Evolutionary conservation across 805 yeast genomes (phyloP).

Genomic region (Myxozyma lipomycoides): DNA sequence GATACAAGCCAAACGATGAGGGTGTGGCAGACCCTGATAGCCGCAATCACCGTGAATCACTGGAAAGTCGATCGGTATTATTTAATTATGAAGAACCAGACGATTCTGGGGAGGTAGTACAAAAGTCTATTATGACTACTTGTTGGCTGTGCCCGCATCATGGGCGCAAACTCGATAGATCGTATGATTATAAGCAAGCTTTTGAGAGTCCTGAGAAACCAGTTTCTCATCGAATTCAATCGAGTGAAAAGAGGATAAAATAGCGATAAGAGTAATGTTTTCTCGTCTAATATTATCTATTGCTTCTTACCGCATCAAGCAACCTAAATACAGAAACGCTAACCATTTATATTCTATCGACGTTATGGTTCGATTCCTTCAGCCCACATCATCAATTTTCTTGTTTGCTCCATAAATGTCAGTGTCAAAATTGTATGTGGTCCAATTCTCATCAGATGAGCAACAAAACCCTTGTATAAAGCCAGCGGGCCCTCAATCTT

Average conservation of each 20-base stretch:
- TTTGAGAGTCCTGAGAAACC: not conserved
- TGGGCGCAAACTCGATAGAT: constrained; percentile 12
- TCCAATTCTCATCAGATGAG: constrained; percentile 85
- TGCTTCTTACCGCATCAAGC: too few species aligned
- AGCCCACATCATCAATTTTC: constrained; percentile 51
- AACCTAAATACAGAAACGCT: not conserved
- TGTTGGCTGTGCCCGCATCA: constrained; percentile 22
- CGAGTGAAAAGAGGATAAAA: too few species aligned
- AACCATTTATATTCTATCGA: not conserved
- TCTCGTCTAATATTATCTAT: too few species aligned
- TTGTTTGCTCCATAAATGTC: constrained; percentile 93
- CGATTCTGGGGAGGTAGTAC: constrained; percentile 3
- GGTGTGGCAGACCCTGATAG: not conserved
- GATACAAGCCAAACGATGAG: constrained; percentile 8
- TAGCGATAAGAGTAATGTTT: too few species aligned
- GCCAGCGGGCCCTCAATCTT: constrained; percentile 80
- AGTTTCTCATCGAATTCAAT: too few species aligned
- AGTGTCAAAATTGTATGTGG: constrained; percentile 84
- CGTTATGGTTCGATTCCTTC: constrained; percentile 36
- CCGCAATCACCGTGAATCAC: not conserved
- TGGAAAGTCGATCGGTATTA: constrained; percentile 13
- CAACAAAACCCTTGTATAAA: constrained; percentile 90
- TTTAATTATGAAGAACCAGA: constrained; percentile 13
- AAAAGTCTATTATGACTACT: constrained; percentile 14
- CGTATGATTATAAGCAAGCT: constrained; percentile 14